Conservation (phyloP, 2,329 filamentous ascomycete species). For the Xylariaceae sp. region DNA sequence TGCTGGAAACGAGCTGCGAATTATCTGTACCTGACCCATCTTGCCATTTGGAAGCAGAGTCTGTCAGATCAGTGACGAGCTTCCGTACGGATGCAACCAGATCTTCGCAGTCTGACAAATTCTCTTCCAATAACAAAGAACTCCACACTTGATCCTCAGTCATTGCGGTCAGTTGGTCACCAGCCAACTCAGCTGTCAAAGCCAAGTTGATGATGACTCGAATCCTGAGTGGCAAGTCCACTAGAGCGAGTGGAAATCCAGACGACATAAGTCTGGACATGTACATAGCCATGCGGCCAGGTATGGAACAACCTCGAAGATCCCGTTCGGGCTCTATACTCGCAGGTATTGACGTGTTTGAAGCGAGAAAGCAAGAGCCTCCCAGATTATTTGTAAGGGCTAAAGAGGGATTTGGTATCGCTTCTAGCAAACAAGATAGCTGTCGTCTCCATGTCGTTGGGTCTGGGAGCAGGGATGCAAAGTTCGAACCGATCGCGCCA, state of each 20-base stretch:
- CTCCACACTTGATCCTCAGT: constrained; percentile 47
- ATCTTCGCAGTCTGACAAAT: constrained; percentile 40
- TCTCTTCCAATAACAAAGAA: constrained; percentile 36
- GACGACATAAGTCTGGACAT: constrained; percentile 55
- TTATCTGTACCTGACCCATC: constrained; percentile 32
- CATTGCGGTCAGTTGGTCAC: constrained; percentile 52
- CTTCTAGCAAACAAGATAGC: constrained; percentile 53
- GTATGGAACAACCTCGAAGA: constrained; percentile 65
- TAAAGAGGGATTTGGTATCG: constrained; percentile 58
- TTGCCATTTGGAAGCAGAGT: constrained; percentile 38
- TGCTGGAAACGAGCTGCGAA: constrained; percentile 37
- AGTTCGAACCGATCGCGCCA: constrained; percentile 1
- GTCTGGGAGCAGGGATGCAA: constrained; percentile 56
- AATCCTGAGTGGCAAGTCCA: constrained; percentile 43
- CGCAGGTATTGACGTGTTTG: constrained; percentile 25
- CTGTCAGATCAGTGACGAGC: constrained; percentile 35
- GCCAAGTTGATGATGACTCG: constrained; percentile 52
- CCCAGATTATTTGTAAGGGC: constrained; percentile 72
- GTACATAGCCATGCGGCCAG: constrained; percentile 74
- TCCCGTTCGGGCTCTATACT: constrained; percentile 49
- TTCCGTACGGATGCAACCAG: constrained; percentile 42
- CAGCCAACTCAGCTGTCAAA: constrained; percentile 49
- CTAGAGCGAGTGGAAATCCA: constrained; percentile 36
- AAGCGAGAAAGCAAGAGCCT: constrained; percentile 66
- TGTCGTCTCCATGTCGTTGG: constrained; percentile 63